A percentile compares a stretch with the other conserved stretches of the same genome.
phyloP scores from a whole-genome alignment of 257 asterid genomes.

The Nicotiana noctiflora region DNA sequence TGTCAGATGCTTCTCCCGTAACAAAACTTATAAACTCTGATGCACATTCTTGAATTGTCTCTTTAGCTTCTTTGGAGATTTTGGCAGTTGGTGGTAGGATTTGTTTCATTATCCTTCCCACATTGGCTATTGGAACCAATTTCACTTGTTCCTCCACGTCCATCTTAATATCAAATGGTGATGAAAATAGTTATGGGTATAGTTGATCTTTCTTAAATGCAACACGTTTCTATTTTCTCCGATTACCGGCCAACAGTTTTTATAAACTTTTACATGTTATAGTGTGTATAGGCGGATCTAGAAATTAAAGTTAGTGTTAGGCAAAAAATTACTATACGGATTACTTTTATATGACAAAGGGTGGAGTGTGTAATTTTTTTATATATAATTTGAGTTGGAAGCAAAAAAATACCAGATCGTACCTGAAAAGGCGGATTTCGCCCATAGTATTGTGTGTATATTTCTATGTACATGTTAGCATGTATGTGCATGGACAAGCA shows the following conservation, averaged over 20 bases:
- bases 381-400: neutral
- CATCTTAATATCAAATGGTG: neutral
- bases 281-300: neutral
- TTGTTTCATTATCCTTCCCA: constrained; percentile 63
- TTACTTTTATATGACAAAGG: neutral
- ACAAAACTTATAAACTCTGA: constrained; percentile 71
- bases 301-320: neutral
- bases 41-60: constrained; percentile 69
- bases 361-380: neutral
- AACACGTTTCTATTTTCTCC: neutral
- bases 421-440: neutral
- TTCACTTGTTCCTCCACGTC: neutral
- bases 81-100: constrained; percentile 59
- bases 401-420: neutral
- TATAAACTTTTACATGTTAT: too few relatives aligned
- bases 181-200: neutral
- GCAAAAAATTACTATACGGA: neutral
- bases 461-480: neutral
- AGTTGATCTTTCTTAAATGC: neutral
- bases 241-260: too few relatives aligned
- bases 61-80: constrained; percentile 69
- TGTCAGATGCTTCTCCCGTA: constrained; percentile 66
- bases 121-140: constrained; percentile 64
- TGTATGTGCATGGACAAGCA: neutral
- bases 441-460: neutral